phyloP scores from a whole-genome alignment of 2,329 filamentous ascomycete genomes.

The Calonectria naviculata region DNA sequence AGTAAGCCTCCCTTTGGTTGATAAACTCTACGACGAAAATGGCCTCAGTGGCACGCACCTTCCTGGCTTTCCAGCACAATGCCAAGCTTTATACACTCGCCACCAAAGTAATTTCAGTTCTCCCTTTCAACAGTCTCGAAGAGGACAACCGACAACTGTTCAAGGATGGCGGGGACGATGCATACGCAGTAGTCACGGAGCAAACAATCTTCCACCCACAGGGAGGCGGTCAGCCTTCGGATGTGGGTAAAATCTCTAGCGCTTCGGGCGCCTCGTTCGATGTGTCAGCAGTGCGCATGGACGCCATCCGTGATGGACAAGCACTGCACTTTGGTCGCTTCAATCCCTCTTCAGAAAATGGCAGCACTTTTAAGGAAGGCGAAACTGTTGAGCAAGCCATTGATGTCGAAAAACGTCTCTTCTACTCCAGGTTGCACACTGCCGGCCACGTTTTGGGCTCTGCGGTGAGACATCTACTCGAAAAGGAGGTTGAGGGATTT shows the following conservation, averaged over 20 bases:
- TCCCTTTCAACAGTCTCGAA: slow-evolving; percentile 61
- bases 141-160: slow-evolving; percentile 65
- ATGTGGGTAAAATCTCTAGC: slow-evolving; percentile 67
- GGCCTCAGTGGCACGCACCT: slow-evolving; percentile 31
- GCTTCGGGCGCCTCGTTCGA: slow-evolving; percentile 51
- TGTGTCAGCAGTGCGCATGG: slow-evolving; percentile 68
- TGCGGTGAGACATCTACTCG: slow-evolving; percentile 70
- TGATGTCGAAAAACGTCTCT: slow-evolving; percentile 67
- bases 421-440: slow-evolving; percentile 78
- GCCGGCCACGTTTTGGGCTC: slow-evolving; percentile 79
- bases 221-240: slow-evolving; percentile 79
- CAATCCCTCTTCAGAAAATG: slow-evolving; percentile 18
- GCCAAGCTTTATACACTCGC: slow-evolving; percentile 55
- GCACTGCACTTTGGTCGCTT: slow-evolving; percentile 77
- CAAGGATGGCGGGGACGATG: slow-evolving; percentile 63
- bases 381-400: slow-evolving; percentile 66
- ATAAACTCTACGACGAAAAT: slow-evolving; percentile 15
- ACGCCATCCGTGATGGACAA: slow-evolving; percentile 58
- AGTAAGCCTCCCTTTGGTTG: not conserved
- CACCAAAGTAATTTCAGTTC: slow-evolving; percentile 58
- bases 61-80: slow-evolving; percentile 57
- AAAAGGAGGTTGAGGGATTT: slow-evolving; percentile 62
- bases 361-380: slow-evolving; percentile 50
- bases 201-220: slow-evolving; percentile 82
- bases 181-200: slow-evolving; percentile 69